A percentile compares a stretch with the other conserved stretches of the same genome.
Conservation (phyloP, 2,329 filamentous ascomycete genomes). For the Colletotrichum paranaense region DNA sequence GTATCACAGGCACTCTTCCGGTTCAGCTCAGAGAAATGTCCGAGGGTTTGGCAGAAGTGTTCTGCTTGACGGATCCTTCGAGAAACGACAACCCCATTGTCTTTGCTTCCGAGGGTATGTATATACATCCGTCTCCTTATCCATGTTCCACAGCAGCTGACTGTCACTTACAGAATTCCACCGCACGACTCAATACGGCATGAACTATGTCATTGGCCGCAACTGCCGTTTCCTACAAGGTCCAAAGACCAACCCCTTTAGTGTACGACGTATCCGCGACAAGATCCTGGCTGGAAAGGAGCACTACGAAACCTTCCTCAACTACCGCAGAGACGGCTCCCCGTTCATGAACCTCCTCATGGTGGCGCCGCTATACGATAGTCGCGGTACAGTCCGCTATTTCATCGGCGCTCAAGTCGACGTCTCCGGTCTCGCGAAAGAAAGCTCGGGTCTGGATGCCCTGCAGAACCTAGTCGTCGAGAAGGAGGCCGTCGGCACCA, state of each 20-base stretch:
- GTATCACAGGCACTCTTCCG: slow-evolving; percentile 75
- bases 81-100: slow-evolving; percentile 80
- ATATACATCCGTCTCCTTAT: accelerated
- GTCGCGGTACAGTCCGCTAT: slow-evolving; percentile 73
- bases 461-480: slow-evolving; percentile 60
- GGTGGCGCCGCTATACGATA: slow-evolving; percentile 78
- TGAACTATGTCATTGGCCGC: slow-evolving; percentile 77
- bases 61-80: slow-evolving; percentile 81
- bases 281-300: slow-evolving; percentile 73
- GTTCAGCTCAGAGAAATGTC: slow-evolving; percentile 74
- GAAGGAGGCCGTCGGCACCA: slow-evolving; percentile 41
- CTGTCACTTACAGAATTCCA: slow-evolving; percentile 69
- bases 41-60: slow-evolving; percentile 80
- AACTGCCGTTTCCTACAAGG: slow-evolving; percentile 86
- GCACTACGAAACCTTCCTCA: slow-evolving; percentile 79
- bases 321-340: slow-evolving; percentile 81
- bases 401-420: slow-evolving; percentile 79
- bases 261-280: slow-evolving; percentile 70
- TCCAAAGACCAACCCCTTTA: slow-evolving; percentile 74
- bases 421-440: slow-evolving; percentile 74
- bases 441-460: slow-evolving; percentile 73
- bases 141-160: neutral
- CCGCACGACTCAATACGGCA: slow-evolving; percentile 79
- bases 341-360: slow-evolving; percentile 83
- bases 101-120: slow-evolving; percentile 77